Base-by-base conservation (phyloP, 2,329 filamentous ascomycete genomes). In the Alternaria triticina region DNA sequence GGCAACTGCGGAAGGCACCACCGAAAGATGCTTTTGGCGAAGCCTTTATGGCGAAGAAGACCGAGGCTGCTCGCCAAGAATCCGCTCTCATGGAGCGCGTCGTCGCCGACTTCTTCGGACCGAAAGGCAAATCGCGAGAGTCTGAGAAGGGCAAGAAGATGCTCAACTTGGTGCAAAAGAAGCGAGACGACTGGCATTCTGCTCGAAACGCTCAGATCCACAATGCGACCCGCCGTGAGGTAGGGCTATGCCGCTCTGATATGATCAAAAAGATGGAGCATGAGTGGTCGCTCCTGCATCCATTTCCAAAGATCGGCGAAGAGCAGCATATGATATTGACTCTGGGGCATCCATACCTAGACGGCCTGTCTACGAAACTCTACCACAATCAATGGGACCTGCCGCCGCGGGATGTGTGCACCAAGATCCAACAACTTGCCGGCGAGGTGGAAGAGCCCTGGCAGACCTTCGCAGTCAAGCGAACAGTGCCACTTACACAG, bases 391-490 rank as follows among this genome's bases (percentile, higher is more conserved):
- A 56, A 30, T 66, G 58, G 54, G 58, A 63, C 8, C 45, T 43
- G 5, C 62, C 55, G 17, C 66, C 67, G 15, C 57, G 30, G 6
- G 59, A 69, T 11, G 59, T 70, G 6, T 71, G 67, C 25, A 30
- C 30, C 15, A 57, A 66, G 45, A 55, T 70, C 28, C 45, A 28
- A 45, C 33, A 59, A 33, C 13, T 67, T 9, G 59, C 65, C 33
- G 67, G 69, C 5, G 43, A 63, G 7, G 23, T 63, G 11, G 61
- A 67, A n/a, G 55, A 70, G 23, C 62, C 65, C 5, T 70, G 67
- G 67, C 67, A 61, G 28, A 67, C 56, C 6, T 62, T 70, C 12
- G 9, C 23, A 11, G 55, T 70, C 27, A 55, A 47, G 33, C 57
- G 55, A 47, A 28, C 40, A n/a, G 47, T 59, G 15, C 22, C 12